Percentiles rank a stretch among this genome's conserved stretches.
These are phyloP conservation scores for Ophiostoma sp. DNA, from an alignment of 2,329 filamentous ascomycete species.

Conservation along the genomic window DNA sequence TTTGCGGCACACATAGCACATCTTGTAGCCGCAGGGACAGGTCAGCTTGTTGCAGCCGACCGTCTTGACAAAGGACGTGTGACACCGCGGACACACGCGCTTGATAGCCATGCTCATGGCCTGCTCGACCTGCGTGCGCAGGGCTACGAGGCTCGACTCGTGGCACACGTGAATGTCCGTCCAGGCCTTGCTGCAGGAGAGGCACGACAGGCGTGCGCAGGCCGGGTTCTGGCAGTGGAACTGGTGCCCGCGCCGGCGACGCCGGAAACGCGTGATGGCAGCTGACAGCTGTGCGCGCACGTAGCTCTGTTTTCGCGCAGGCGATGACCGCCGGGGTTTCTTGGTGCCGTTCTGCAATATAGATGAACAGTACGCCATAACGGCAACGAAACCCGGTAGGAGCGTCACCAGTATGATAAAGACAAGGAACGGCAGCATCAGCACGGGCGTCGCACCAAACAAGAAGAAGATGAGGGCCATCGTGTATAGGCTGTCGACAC, in stretches of 20 bases:
- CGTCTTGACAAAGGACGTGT: conserved; percentile 86
- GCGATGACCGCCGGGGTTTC: not conserved
- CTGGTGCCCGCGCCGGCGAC: conserved; percentile 64
- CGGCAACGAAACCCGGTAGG: conserved; percentile 42
- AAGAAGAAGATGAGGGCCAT: conserved; percentile 48
- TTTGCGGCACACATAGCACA: conserved; percentile 94
- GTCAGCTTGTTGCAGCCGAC: conserved; percentile 95
- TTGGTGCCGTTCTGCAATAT: not conserved
- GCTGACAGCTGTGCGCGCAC: conserved; percentile 46
- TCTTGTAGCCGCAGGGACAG: conserved; percentile 91
- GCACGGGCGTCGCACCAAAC: conserved; percentile 50
- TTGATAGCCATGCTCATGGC: conserved; percentile 93
- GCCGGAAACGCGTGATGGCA: conserved; percentile 61
- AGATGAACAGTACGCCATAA: not conserved
- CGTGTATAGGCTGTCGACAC: conserved; percentile 45
- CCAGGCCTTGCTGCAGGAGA: conserved; percentile 78
- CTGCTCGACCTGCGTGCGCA: conserved; percentile 85
- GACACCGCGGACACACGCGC: conserved; percentile 86
- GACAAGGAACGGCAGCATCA: conserved; percentile 48
- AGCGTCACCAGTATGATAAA: conserved; percentile 31
- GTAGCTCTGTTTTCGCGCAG: conserved; percentile 26
- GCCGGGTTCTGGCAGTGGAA: conserved; percentile 69
- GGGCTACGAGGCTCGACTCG: conserved; percentile 71
- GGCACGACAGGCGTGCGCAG: conserved; percentile 69
- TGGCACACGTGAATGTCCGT: conserved; percentile 84